Conservation (phyloP, 441 rosid species). For the Populus hybrid region DNA sequence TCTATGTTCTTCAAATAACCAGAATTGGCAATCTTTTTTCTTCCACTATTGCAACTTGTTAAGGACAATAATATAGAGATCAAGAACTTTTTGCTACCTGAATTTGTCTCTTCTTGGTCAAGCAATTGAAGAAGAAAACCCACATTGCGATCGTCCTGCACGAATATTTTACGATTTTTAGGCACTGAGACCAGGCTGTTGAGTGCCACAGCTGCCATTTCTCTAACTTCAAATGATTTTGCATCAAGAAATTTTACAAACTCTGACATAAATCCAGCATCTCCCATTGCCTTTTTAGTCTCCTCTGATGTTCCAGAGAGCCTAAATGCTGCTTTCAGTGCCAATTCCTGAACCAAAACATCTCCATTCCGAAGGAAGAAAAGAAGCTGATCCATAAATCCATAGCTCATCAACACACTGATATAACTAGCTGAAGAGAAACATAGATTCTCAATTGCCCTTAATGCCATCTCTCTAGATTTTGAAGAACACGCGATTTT, state of each 20-base stretch:
- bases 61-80: constrained; percentile 71
- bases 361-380: constrained; percentile 61
- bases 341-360: constrained; percentile 68
- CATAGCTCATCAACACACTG: constrained; percentile 39
- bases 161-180: constrained; percentile 62
- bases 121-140: constrained; percentile 60
- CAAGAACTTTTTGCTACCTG: constrained; percentile 56
- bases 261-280: constrained; percentile 78
- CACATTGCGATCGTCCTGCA: constrained; percentile 65
- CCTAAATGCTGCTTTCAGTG: constrained; percentile 62
- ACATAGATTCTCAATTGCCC: constrained; percentile 68
- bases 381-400: constrained; percentile 59
- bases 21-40: constrained; percentile 75
- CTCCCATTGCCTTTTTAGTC: constrained; percentile 67
- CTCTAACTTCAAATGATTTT: constrained; percentile 70
- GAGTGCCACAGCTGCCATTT: constrained; percentile 73
- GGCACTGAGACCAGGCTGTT: constrained; percentile 54
- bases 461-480: constrained; percentile 58
- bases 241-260: constrained; percentile 76
- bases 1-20: constrained; percentile 80
- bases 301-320: constrained; percentile 67
- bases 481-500: constrained; percentile 43
- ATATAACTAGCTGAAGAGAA: constrained; percentile 49
- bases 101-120: constrained; percentile 58
- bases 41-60: constrained; percentile 66